Percentiles rank a stretch among this genome's conserved stretches.
Conservation (phyloP, 257 asterid genomes). For the Primulina eburnea region DNA sequence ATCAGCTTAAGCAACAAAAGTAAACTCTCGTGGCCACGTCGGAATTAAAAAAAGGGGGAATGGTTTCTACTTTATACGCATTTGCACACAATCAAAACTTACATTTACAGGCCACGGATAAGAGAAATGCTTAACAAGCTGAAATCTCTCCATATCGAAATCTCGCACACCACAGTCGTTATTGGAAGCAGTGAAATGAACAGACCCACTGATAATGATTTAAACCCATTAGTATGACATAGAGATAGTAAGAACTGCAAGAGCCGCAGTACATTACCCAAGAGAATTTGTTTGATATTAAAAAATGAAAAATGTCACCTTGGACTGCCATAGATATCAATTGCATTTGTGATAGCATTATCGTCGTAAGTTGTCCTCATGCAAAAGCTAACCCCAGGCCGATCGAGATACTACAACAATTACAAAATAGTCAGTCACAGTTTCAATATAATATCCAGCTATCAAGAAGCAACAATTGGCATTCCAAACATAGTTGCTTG, state of each 20-base stretch:
- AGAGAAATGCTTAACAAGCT: constrained; percentile 50
- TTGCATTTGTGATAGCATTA: constrained; percentile 59
- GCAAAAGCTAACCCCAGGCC: constrained; percentile 63
- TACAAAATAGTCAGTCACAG: constrained; percentile 7
- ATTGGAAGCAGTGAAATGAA: constrained; percentile 60
- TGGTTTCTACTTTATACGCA: neutral
- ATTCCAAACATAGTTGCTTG: neutral
- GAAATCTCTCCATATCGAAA: constrained; percentile 49
- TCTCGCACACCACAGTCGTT: constrained; percentile 59
- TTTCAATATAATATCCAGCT: constrained; percentile 4
- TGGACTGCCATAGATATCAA: constrained; percentile 51
- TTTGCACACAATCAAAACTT: constrained; percentile 26
- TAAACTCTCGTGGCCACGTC: neutral
- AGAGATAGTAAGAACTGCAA: constrained; percentile 9
- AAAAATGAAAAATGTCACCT: constrained; percentile 34
- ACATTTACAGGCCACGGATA: constrained; percentile 60
- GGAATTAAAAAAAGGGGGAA: neutral
- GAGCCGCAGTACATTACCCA: constrained; percentile 12
- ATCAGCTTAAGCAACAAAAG: neutral
- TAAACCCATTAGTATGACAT: constrained; percentile 24
- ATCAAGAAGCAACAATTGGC: constrained; percentile 1
- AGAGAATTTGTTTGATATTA: constrained; percentile 4
- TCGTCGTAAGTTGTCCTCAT: constrained; percentile 68
- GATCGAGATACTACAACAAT: constrained; percentile 52
- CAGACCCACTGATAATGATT: constrained; percentile 44